A percentile compares a stretch with the other conserved stretches of the same genome.
These are phyloP conservation scores for Verbena officinalis DNA, from an alignment of 257 asterid genomes.

Conservation along the genomic window DNA sequence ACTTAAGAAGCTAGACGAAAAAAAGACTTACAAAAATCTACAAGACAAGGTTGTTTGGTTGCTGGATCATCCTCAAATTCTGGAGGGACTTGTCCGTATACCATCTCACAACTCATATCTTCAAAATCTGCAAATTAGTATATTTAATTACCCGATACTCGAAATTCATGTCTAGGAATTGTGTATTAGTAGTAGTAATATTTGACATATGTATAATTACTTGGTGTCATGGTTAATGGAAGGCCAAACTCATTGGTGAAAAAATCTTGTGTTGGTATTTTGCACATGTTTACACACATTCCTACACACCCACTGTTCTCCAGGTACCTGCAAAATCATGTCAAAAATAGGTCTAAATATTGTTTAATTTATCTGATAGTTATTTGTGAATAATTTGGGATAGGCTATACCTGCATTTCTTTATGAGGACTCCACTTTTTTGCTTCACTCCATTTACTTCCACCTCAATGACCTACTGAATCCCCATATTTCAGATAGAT, in stretches of 20 bases:
- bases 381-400: too few relatives aligned
- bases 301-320: constrained; percentile 98
- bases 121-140: constrained; percentile 77
- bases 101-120: constrained; percentile 98
- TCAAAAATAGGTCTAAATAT: too few relatives aligned
- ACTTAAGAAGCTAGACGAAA: too few relatives aligned
- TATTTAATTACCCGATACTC: too few relatives aligned
- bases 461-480: constrained; percentile 77
- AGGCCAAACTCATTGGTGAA: constrained; percentile 97
- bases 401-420: constrained; percentile 76
- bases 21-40: constrained; percentile 53
- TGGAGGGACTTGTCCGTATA: constrained; percentile 84
- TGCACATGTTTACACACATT: constrained; percentile 94
- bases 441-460: constrained; percentile 87
- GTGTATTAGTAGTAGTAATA: too few relatives aligned
- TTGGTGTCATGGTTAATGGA: constrained; percentile 92
- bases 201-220: constrained; percentile 32
- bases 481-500: constrained; percentile 24
- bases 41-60: constrained; percentile 76
- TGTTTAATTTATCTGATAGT: too few relatives aligned
- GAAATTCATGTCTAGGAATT: too few relatives aligned
- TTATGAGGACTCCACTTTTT: constrained; percentile 89
- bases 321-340: constrained; percentile 62
- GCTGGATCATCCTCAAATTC: constrained; percentile 78
- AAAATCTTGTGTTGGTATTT: constrained; percentile 95